phyloP scores from a whole-genome alignment of 2,329 filamentous ascomycete species.

The Diaporthe citrichinensis region DNA sequence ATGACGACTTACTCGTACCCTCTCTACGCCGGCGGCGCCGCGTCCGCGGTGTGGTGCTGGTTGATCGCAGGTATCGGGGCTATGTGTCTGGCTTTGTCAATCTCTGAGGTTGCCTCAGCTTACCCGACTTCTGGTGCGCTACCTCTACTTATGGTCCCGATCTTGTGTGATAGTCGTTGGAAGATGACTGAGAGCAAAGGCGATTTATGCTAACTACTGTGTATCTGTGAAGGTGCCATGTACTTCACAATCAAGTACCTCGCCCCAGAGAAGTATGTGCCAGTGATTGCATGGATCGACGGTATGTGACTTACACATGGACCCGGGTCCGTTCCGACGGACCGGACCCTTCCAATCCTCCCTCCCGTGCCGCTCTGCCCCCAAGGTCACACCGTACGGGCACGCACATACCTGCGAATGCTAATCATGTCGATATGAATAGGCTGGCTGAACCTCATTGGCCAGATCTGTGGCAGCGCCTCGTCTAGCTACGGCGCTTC shows the following conservation, averaged over 20 bases:
- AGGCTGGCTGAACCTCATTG: constrained; percentile 64
- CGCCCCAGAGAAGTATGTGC: constrained; percentile 61
- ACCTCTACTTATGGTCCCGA: neutral
- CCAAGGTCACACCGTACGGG: too few species aligned
- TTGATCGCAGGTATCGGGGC: constrained; percentile 69
- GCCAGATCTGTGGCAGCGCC: constrained; percentile 65
- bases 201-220: neutral
- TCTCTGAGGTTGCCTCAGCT: constrained; percentile 69
- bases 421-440: constrained; percentile 41
- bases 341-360: neutral
- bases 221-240: constrained; percentile 51
- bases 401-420: neutral
- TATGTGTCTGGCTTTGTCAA: constrained; percentile 67
- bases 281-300: constrained; percentile 64
- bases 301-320: constrained; percentile 41
- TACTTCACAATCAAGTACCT: constrained; percentile 71
- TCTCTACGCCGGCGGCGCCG: constrained; percentile 65
- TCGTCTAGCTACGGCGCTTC: constrained; percentile 68
- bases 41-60: constrained; percentile 71
- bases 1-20: constrained; percentile 70
- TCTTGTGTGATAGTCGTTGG: neutral
- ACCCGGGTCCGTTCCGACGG: neutral
- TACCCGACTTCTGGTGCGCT: constrained; percentile 69
- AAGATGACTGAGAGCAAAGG: neutral
- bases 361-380: neutral